These are phyloP conservation scores for Stevia rebaudiana DNA, from an alignment of 140 eudicot genomes.

Conservation along the genomic window DNA sequence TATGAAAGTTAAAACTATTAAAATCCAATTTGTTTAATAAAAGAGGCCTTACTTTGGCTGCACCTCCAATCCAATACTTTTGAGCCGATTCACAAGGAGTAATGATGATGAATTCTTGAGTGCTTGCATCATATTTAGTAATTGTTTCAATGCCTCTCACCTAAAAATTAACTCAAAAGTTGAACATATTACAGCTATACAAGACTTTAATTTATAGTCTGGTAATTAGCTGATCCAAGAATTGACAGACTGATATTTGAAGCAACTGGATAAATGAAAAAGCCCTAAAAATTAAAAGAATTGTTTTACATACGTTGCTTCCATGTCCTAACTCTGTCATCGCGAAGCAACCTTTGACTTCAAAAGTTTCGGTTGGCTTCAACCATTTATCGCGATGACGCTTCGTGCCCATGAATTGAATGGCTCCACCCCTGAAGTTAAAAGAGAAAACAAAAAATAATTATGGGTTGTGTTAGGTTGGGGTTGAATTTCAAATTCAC, in stretches of 20 bases:
- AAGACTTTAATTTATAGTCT: background rate
- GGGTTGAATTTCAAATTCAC: no score
- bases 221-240: background rate
- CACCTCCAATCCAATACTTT: slow-evolving; percentile 99
- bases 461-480: no score
- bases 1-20: no score
- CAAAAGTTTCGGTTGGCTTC: slow-evolving; percentile 58
- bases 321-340: slow-evolving; percentile 99
- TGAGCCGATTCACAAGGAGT: slow-evolving; percentile 99
- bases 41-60: slow-evolving; percentile 58
- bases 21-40: no score
- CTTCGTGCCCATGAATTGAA: slow-evolving; percentile 83
- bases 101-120: slow-evolving; percentile 64
- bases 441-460: background rate
- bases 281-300: background rate
- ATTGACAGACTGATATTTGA: no score
- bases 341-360: slow-evolving; percentile 83
- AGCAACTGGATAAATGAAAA: background rate
- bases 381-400: slow-evolving; percentile 93
- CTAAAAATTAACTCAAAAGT: slow-evolving; percentile 32
- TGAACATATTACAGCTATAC: background rate
- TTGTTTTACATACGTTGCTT: slow-evolving; percentile 59
- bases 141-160: slow-evolving; percentile 93
- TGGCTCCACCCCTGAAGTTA: slow-evolving; percentile 86
- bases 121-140: slow-evolving; percentile 72